phyloP scores from a whole-genome alignment of 805 yeast species.

The Candida oleophila region DNA sequence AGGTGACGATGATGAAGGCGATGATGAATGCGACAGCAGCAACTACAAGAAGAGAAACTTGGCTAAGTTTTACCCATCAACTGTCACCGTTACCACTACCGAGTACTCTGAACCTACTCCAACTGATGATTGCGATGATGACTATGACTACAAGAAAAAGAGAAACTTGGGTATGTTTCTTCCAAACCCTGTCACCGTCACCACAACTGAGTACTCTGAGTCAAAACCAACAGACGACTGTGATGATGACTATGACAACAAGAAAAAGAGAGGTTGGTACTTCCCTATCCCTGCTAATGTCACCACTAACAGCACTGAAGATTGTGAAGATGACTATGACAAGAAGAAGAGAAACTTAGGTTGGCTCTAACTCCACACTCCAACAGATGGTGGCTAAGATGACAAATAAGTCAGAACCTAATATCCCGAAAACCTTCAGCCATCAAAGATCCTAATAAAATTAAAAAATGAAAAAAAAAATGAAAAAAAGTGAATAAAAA shows the following conservation, averaged over 20 bases:
- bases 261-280: too few species aligned
- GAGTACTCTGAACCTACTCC: background rate
- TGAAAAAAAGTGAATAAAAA: background rate
- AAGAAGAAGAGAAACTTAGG: slow-evolving; percentile 1
- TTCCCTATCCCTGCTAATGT: too few species aligned
- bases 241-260: background rate
- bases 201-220: background rate
- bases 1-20: too few species aligned
- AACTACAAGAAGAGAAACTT: too few species aligned
- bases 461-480: too few species aligned
- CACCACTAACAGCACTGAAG: background rate
- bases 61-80: too few species aligned
- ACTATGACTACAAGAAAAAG: background rate
- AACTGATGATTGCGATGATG: slow-evolving; percentile 2
- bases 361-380: background rate
- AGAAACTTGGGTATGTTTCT: too few species aligned
- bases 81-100: background rate
- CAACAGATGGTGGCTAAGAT: too few species aligned
- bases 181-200: slow-evolving; percentile 1
- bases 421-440: too few species aligned
- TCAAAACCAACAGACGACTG: background rate
- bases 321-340: background rate
- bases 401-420: too few species aligned
- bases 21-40: background rate
- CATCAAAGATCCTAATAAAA: background rate